Evolutionary conservation across 805 yeast species (phyloP).

Genomic region (Debaryomyces prosopidis): DNA sequence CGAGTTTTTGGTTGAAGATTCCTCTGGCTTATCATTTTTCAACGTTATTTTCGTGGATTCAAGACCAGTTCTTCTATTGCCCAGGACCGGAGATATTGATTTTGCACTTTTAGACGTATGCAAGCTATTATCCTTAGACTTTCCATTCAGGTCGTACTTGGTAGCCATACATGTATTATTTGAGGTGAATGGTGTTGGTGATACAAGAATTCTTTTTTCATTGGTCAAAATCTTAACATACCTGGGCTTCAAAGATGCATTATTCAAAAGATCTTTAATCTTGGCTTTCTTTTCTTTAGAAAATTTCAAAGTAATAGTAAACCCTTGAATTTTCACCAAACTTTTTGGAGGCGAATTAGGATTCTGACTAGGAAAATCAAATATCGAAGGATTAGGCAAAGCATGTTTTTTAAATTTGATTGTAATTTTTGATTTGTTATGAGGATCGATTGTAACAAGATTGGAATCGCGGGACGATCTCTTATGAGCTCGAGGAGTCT

Average conservation of each 20-base stretch:
- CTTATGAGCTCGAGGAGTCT: not conserved
- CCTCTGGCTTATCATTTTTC: too few species aligned
- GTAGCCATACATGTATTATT: too few species aligned
- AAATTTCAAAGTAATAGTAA: not conserved
- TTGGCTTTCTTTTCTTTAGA: not conserved
- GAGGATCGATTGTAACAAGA: slow-evolving; percentile 5
- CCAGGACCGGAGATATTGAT: too few species aligned
- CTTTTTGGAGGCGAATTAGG: not conserved
- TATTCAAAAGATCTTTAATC: not conserved
- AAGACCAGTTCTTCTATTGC: too few species aligned
- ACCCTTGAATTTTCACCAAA: not conserved
- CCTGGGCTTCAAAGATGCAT: slow-evolving; percentile 23
- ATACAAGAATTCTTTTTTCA: slow-evolving; percentile 36
- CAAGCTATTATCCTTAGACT: too few species aligned
- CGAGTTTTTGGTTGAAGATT: too few species aligned
- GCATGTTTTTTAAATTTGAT: slow-evolving; percentile 5
- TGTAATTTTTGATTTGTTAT: slow-evolving; percentile 5
- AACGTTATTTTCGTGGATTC: too few species aligned
- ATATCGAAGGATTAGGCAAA: not conserved
- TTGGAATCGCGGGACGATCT: not conserved
- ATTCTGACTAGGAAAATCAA: not conserved
- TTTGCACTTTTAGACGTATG: too few species aligned
- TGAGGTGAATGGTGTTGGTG: slow-evolving; percentile 40
- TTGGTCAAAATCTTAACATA: slow-evolving; percentile 42
- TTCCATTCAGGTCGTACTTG: too few species aligned